Percentiles rank a stretch among this genome's conserved stretches.
phyloP scores from a whole-genome alignment of 2,329 filamentous ascomycete species.

The Colletotrichum paranaense region DNA sequence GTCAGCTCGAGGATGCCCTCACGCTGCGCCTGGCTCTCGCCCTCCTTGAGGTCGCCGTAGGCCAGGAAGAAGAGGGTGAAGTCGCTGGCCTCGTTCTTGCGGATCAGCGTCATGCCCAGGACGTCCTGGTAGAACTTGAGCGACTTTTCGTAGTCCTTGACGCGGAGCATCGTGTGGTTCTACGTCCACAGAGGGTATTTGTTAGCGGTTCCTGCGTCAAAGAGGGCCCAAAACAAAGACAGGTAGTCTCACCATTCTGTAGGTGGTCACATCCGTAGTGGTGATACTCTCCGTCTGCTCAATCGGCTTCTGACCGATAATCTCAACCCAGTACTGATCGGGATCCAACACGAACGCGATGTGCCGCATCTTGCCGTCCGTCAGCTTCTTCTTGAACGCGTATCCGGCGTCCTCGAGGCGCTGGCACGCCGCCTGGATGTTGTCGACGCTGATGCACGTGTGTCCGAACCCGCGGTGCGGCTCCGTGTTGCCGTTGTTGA shows the following conservation, averaged over 20 bases:
- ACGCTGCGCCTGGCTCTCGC: slow-evolving; percentile 69
- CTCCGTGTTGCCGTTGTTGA: slow-evolving; percentile 92
- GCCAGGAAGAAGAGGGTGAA: slow-evolving; percentile 96
- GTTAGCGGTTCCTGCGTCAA: background rate
- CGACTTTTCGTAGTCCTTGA: slow-evolving; percentile 83
- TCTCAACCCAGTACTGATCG: slow-evolving; percentile 88
- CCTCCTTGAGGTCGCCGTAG: slow-evolving; percentile 68
- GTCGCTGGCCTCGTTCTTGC: slow-evolving; percentile 76
- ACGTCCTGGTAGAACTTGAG: slow-evolving; percentile 86
- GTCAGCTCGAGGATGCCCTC: slow-evolving; percentile 93
- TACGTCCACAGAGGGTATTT: slow-evolving; percentile 41
- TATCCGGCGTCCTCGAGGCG: slow-evolving; percentile 91
- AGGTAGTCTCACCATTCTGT: slow-evolving; percentile 69
- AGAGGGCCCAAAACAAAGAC: background rate
- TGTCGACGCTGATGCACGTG: slow-evolving; percentile 83
- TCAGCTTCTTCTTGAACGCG: slow-evolving; percentile 93
- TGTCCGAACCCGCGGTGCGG: slow-evolving; percentile 88
- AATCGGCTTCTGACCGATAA: slow-evolving; percentile 78
- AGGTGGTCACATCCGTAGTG: slow-evolving; percentile 79
- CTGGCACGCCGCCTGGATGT: slow-evolving; percentile 90
- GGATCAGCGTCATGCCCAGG: slow-evolving; percentile 87
- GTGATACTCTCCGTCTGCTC: slow-evolving; percentile 79
- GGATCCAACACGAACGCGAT: slow-evolving; percentile 94
- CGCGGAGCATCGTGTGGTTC: slow-evolving; percentile 95
- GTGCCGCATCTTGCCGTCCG: slow-evolving; percentile 85